Base-by-base conservation (phyloP, 495 filamentous ascomycete species). In the Tetracladium setigerum region DNA sequence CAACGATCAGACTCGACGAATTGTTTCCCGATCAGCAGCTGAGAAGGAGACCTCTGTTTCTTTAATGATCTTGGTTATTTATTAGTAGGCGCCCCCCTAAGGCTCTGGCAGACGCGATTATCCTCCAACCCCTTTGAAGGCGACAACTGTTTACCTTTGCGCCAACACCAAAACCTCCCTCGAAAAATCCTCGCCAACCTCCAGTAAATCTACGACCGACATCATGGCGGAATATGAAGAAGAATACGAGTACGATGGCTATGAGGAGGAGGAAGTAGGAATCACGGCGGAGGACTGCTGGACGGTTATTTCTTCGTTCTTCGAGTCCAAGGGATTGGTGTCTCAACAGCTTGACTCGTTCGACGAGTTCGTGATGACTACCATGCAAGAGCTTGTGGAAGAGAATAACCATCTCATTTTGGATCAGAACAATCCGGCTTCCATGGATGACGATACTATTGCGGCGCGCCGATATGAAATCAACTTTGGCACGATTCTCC, bases 281-380 rank as follows among this genome's bases (percentile, higher is more conserved):
- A 89, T 91, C 62, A 86, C 84, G 1, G 87, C 90, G 36, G 92
- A 97, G 67, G 92, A 97, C 63, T 94, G 87, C 68, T 99, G 92
- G 92, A 84, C 83, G 38, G 94, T 97, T 58, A 95, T 99, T 61
- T 86, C 84, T 22, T 83, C 94, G 1, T 97, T 96, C 71, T 97
- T 99, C 68, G 88, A 95, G 50, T 71, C 73, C 38, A 96, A 96
- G 68, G 91, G 94, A 57, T 77, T 99, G 16, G 94, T 97, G 10
- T 95, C 94, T 3, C 94, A 97, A 63, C 92, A 99, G 69, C 77
- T 97, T 49, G 90, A 97, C 63, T 99, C 92, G 2, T 99, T 95
- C 71, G 86, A 99, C 69, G 89, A 96, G 60, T 99, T 99, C 60
- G 84, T 91, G 39, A 77, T 79, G 30, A 87, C 84, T 3, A 95